Base-by-base conservation (phyloP, 768 basidiomycete species). In the Phlebiopsis flavidoalba region DNA sequence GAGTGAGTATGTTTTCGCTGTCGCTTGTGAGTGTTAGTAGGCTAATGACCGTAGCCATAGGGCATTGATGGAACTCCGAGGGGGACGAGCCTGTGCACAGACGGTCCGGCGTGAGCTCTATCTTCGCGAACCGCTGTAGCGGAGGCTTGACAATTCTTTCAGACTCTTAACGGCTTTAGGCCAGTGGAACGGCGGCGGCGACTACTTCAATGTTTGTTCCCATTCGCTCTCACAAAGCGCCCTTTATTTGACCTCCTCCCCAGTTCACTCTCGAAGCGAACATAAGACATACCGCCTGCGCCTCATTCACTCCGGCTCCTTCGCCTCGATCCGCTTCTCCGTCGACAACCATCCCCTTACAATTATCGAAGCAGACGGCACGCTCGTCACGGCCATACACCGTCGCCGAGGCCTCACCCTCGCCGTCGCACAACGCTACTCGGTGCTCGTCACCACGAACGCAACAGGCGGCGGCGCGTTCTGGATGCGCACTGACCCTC, bases 291-390 rank as follows among this genome's bases (percentile, higher is more conserved):
- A 81, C 62, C 82, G 82, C 55, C 66, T 83, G 22, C 80, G 82
- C 49, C 63, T 83, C 43, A 69, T 80, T 60, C 77, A 83, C 71
- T 69, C 77, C 43, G 82, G 77, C 35, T 72, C 79, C 5, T 79
- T 83, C 67, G 77, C 79, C 7, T 70, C 76, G 35, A 72, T 79
- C 48, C 66, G 74, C 37, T 79, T 82, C 69, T 76, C 76, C 12
- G 70, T 83, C 51, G 81, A 83, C 56, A 64, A 61, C 10, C 83
- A 83, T 61, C 67, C 72, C 1, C 75, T 83, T 33, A 74, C 75
- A 5, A 73, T 83, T 52, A 70, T 82, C 57, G 81, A 81, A 58
- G 79, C 76, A 3, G 82, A 83, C 51, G 81, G 81, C 26, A 79
- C 73, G 3, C 69, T 72, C 26, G 70, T 83, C 48, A 60, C 67